Percentiles rank a stretch among this genome's conserved stretches.
These are phyloP conservation scores for Lupinus albus DNA, from an alignment of 306 rosid genomes.

Conservation along the genomic window DNA sequence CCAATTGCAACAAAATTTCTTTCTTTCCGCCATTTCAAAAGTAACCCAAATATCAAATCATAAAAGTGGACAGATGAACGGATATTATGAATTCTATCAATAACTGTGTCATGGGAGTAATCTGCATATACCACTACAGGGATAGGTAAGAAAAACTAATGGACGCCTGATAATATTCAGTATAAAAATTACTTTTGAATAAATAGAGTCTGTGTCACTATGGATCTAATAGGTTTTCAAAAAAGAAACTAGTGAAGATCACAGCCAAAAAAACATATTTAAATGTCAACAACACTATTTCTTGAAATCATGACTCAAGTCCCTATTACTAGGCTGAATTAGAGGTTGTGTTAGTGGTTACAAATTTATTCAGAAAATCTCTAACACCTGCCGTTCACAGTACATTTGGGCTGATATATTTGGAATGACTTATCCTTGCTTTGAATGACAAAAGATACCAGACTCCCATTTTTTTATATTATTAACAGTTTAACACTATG, in stretches of 20 bases:
- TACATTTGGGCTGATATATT: neutral
- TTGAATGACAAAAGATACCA: neutral
- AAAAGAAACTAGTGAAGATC: too few relatives aligned
- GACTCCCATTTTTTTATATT: too few relatives aligned
- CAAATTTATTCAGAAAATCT: neutral
- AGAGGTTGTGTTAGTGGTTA: neutral
- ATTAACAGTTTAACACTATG: neutral
- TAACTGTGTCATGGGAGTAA: neutral
- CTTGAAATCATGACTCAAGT: neutral
- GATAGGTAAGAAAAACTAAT: conserved; percentile 17
- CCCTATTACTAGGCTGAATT: neutral
- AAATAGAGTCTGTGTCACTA: conserved; percentile 3
- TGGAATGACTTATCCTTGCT: conserved; percentile 9
- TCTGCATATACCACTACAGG: neutral
- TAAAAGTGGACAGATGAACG: conserved; percentile 10
- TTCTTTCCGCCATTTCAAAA: conserved; percentile 1
- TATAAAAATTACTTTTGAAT: neutral
- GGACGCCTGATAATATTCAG: neutral
- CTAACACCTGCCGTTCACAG: conserved; percentile 1
- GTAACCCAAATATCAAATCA: conserved; percentile 3
- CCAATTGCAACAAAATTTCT: conserved; percentile 21
- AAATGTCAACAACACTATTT: neutral
- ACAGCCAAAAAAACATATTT: neutral
- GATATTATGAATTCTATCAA: conserved; percentile 15
- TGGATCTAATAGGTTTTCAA: neutral